Percentiles rank a stretch among this genome's conserved stretches.
Evolutionary conservation across 2,329 filamentous ascomycete species (phyloP).

Genomic region (Didymella arachidicola): DNA sequence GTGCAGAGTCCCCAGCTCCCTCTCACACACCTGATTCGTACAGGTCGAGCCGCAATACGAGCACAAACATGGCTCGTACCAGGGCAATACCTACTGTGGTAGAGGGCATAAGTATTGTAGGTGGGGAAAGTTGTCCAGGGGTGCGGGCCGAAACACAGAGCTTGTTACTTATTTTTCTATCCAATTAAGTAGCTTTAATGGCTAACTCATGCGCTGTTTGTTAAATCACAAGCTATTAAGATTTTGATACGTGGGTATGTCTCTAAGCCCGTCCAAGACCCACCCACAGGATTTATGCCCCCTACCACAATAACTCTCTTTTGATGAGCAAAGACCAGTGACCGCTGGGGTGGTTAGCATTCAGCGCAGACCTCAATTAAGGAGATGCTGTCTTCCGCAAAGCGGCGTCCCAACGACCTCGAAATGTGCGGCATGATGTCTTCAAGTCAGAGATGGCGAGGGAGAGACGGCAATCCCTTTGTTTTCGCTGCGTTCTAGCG

Average conservation of each 20-base stretch:
- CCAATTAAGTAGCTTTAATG: no score
- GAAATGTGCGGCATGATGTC: background rate
- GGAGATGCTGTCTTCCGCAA: background rate
- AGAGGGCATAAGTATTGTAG: no score
- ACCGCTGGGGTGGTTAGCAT: background rate
- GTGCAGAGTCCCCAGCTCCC: background rate
- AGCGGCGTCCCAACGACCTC: background rate
- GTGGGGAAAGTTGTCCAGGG: no score
- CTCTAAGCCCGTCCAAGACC: no score
- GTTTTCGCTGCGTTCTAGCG: constrained; percentile 3
- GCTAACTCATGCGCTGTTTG: no score
- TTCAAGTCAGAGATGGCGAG: background rate
- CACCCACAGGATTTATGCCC: no score
- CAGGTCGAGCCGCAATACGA: background rate
- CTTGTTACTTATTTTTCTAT: no score
- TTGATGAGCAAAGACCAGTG: background rate
- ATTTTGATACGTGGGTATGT: no score
- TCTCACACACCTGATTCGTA: background rate
- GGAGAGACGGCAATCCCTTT: constrained; percentile 5
- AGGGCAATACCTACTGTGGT: background rate
- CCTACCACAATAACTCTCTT: background rate
- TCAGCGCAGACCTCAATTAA: background rate
- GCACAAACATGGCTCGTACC: constrained; percentile 1
- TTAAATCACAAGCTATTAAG: no score
- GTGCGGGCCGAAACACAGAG: no score